Evolutionary conservation across 768 basidiomycete species (phyloP).

Genomic region (Agaricus sinodeliciosus): DNA sequence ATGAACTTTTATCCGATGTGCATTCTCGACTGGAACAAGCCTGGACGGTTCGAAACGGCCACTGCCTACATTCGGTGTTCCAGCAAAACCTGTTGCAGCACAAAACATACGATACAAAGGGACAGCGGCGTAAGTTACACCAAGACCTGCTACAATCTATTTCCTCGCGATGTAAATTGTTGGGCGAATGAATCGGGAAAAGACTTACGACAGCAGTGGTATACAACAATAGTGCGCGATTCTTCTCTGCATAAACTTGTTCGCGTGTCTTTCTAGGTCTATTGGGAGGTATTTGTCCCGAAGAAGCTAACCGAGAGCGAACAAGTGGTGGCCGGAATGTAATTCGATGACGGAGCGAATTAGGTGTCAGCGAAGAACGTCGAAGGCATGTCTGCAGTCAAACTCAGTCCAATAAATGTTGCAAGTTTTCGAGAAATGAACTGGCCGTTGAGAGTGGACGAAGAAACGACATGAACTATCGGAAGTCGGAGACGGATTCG

Average conservation of each 20-base stretch:
- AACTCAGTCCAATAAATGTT: not conserved
- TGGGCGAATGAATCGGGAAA: not conserved
- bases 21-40: constrained; percentile 65
- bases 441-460: constrained; percentile 9
- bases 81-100: constrained; percentile 93
- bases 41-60: constrained; percentile 81
- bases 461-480: constrained; percentile 12
- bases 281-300: constrained; percentile 2
- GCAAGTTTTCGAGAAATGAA: not conserved
- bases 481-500: not conserved
- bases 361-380: not conserved
- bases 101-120: constrained; percentile 98
- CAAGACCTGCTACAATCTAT: constrained; percentile 73
- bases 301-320: not conserved
- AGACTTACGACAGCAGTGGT: constrained; percentile 68
- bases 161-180: not conserved
- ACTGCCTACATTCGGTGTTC: constrained; percentile 86
- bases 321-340: not conserved
- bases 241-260: constrained; percentile 46
- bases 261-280: constrained; percentile 20
- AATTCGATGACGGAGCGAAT: not conserved
- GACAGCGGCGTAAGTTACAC: constrained; percentile 94
- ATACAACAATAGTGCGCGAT: constrained; percentile 79
- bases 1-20: constrained; percentile 81
- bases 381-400: constrained; percentile 5